Base-by-base conservation (phyloP, 108 stramenopile genomes). In the Conticribra guillardii region DNA sequence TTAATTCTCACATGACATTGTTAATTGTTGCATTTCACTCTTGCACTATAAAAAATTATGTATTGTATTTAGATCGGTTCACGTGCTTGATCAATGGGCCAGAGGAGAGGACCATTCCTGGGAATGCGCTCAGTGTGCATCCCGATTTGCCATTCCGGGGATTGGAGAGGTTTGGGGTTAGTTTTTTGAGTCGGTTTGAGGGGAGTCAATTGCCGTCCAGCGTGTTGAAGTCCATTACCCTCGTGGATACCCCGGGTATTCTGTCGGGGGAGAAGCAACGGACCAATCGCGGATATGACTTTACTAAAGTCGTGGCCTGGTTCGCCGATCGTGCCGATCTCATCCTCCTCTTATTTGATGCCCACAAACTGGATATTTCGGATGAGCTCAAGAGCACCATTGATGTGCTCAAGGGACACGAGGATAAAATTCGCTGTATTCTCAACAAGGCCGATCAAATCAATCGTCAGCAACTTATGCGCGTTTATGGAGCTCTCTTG, bases 361-460 rank as follows among this genome's bases (percentile, higher is more conserved):
- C 99, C 0, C 98, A 99, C 91, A 99, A 99, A 84, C 83, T 99
- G 52, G 99, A 99, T 89, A 99, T 99, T 48, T 96, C 94, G 3
- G 99, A 99, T 83, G 99, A 99, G 81, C 83, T 99, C 48, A 96
- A 93, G 85, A 80, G 83, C 15, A 95, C 96, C 32, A 97, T 99
- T 69, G 96, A 98, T 61, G 94, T 91, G 4, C 83, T 99, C 47
- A 95, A 93, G 80, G 96, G 96, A 17, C 96, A 99, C 76, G 97
- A 99, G 63, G 99, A 99, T 73, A 99, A 99, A 78, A 93, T 98
- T 34, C 88, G 99, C n/a, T 95, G 97, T 77, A 94, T 99, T 37
- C 92, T 99, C 56, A 99, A 99, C 83, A 99, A 99, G 82, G 98
- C 99, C 7, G 99, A 99, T 84, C 90, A 95, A 61, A 97, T 99